These are phyloP conservation scores for Onygena corvina DNA, from an alignment of 2,329 filamentous ascomycete species.

Conservation along the genomic window DNA sequence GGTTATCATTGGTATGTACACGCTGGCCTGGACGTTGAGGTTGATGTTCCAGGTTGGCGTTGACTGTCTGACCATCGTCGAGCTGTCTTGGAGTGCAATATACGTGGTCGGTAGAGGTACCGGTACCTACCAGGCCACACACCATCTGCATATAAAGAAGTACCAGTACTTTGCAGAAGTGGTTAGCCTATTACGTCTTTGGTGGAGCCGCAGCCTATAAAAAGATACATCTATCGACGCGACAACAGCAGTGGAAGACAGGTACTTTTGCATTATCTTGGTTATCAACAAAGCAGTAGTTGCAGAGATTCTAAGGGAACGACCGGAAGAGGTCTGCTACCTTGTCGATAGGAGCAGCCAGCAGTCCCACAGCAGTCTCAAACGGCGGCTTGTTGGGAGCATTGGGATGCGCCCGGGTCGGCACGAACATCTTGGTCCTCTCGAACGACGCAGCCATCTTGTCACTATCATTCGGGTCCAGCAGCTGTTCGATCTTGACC, in stretches of 20 bases:
- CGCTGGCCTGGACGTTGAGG: too few species aligned
- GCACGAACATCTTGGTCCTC: constrained; percentile 44
- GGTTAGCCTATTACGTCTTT: constrained; percentile 5
- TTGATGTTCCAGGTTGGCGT: not conserved
- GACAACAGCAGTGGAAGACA: not conserved
- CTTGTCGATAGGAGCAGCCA: constrained; percentile 47
- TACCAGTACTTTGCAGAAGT: not conserved
- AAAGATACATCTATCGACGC: not conserved
- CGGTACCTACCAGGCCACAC: too few species aligned
- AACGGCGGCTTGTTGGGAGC: constrained; percentile 44
- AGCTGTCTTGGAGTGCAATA: not conserved
- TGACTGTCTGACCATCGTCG: not conserved
- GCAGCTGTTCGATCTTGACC: constrained; percentile 36
- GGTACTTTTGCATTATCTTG: not conserved
- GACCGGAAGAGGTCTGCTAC: constrained; percentile 44
- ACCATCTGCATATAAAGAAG: not conserved
- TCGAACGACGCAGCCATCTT: constrained; percentile 35
- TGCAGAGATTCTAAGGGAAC: constrained; percentile 34
- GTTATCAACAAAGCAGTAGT: not conserved
- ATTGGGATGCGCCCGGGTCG: constrained; percentile 41
- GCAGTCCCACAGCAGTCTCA: constrained; percentile 43
- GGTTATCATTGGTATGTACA: not conserved
- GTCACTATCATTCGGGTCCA: constrained; percentile 29
- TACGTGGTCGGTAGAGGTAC: constrained; percentile 4
- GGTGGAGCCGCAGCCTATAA: not conserved